Percentiles rank a stretch among this genome's conserved stretches.
Conservation (phyloP, 371 early-diverging fungal genomes). For the Mortierella sp. region DNA sequence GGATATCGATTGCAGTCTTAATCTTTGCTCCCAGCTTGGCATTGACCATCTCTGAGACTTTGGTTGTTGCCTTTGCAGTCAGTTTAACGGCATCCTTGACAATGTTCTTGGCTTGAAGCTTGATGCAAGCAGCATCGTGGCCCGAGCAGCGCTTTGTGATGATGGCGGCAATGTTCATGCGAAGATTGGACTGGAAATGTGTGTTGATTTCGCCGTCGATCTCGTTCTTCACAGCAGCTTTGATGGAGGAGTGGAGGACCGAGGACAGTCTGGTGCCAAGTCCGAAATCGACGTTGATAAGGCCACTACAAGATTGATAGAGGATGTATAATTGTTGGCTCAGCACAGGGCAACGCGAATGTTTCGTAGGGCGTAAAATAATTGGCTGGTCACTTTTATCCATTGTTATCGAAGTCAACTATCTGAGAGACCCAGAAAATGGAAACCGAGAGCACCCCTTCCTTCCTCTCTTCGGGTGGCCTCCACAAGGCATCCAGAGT, state of each 20-base stretch:
- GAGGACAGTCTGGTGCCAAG: conserved; percentile 38
- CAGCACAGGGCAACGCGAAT: neutral
- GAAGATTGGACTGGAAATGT: conserved; percentile 36
- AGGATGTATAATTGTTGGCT: neutral
- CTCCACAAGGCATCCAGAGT: neutral
- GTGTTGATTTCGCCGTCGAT: conserved; percentile 47
- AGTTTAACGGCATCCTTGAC: conserved; percentile 45
- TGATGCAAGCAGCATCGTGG: conserved; percentile 46
- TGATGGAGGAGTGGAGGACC: conserved; percentile 36
- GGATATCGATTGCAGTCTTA: conserved; percentile 39
- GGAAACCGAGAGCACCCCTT: too few species aligned
- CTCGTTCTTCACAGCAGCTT: conserved; percentile 50
- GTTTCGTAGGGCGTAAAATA: too few species aligned
- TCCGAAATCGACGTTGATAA: conserved; percentile 38
- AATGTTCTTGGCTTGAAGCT: conserved; percentile 44
- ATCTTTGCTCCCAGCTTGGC: conserved; percentile 36
- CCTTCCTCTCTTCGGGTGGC: too few species aligned
- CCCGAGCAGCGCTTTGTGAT: conserved; percentile 51
- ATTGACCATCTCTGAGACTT: conserved; percentile 33
- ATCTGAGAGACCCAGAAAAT: too few species aligned
- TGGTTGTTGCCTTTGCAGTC: conserved; percentile 48
- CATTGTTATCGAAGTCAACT: too few species aligned
- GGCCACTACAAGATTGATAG: conserved; percentile 17
- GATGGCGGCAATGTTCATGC: conserved; percentile 36
- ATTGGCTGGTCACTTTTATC: too few species aligned